Conservation (phyloP, 2,329 filamentous ascomycete species). For the Colletotrichum kahawae region DNA sequence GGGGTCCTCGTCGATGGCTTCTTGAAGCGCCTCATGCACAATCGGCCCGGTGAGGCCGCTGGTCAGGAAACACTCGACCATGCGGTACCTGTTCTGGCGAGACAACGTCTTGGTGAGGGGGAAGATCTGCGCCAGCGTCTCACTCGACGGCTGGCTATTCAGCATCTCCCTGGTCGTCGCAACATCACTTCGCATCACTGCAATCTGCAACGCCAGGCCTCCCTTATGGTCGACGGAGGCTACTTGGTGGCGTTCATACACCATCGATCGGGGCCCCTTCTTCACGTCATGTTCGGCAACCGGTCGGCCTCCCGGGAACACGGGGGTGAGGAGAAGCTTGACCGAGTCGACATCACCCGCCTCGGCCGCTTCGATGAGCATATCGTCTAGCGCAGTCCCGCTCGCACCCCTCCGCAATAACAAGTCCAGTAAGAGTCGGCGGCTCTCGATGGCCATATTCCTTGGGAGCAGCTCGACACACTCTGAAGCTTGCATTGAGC, state of each 20-base stretch:
- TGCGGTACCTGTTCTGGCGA: conserved; percentile 47
- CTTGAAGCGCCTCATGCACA: conserved; percentile 55
- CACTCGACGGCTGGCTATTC: conserved; percentile 47
- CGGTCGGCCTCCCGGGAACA: conserved; percentile 44
- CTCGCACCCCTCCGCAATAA: conserved; percentile 57
- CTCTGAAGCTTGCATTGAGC: conserved; percentile 50
- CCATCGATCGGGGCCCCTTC: conserved; percentile 29
- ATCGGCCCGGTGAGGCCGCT: conserved; percentile 51
- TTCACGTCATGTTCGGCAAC: conserved; percentile 15
- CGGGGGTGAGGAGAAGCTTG: conserved; percentile 54
- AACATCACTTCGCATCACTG: conserved; percentile 50
- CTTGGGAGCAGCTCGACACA: conserved; percentile 56
- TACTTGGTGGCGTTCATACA: conserved; percentile 49
- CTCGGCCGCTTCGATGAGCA: conserved; percentile 54
- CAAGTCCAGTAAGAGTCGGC: conserved; percentile 47
- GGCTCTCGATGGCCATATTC: conserved; percentile 48
- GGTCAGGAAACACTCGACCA: conserved; percentile 55
- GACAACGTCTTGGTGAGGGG: conserved; percentile 50
- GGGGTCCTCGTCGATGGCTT: conserved; percentile 54
- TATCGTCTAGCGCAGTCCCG: conserved; percentile 52
- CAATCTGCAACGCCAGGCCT: conserved; percentile 55
- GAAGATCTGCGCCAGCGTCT: conserved; percentile 55
- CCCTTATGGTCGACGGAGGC: conserved; percentile 59
- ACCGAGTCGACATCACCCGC: conserved; percentile 52
- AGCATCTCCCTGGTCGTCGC: conserved; percentile 52